These are phyloP conservation scores for Paraphoma sp. DNA, from an alignment of 2,329 filamentous ascomycete genomes.

Conservation along the genomic window DNA sequence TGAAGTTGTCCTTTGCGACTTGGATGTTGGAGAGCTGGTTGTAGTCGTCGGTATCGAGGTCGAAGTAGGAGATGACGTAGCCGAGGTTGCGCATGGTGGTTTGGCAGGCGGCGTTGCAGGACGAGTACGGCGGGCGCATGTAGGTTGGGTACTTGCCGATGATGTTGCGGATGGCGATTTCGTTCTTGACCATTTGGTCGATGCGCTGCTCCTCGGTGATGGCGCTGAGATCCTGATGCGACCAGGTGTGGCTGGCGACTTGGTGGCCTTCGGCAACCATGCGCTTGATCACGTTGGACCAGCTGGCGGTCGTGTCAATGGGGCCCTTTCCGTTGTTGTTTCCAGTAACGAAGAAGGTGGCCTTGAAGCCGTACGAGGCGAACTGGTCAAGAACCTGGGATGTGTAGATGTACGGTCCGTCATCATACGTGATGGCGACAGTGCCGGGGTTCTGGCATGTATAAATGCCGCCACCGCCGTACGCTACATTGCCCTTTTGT, in stretches of 20 bases:
- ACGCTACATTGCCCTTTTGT: constrained; percentile 60
- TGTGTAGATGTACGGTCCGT: constrained; percentile 70
- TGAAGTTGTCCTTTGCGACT: constrained; percentile 50
- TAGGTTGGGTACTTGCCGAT: constrained; percentile 63
- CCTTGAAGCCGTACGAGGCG: constrained; percentile 63
- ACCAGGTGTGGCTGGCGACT: constrained; percentile 65
- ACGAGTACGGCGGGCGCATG: constrained; percentile 58
- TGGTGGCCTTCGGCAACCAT: constrained; percentile 65
- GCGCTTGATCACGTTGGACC: constrained; percentile 60
- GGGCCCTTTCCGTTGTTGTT: constrained; percentile 63
- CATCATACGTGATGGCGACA: constrained; percentile 72
- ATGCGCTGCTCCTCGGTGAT: constrained; percentile 53
- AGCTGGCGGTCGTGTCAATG: constrained; percentile 58
- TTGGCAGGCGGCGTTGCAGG: constrained; percentile 51
- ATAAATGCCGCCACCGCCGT: constrained; percentile 65
- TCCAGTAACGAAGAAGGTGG: constrained; percentile 71
- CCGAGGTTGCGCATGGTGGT: constrained; percentile 53
- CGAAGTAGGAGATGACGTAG: constrained; percentile 67
- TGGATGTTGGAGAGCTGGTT: constrained; percentile 43
- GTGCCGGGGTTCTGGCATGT: constrained; percentile 60
- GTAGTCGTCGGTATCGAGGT: constrained; percentile 62
- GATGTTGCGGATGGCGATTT: constrained; percentile 63
- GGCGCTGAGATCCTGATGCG: constrained; percentile 57
- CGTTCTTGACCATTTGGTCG: constrained; percentile 60
- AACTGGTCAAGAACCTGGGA: constrained; percentile 67